Evolutionary conservation across 2,329 filamentous ascomycete genomes (phyloP).

Genomic region (Fusarium udum): DNA sequence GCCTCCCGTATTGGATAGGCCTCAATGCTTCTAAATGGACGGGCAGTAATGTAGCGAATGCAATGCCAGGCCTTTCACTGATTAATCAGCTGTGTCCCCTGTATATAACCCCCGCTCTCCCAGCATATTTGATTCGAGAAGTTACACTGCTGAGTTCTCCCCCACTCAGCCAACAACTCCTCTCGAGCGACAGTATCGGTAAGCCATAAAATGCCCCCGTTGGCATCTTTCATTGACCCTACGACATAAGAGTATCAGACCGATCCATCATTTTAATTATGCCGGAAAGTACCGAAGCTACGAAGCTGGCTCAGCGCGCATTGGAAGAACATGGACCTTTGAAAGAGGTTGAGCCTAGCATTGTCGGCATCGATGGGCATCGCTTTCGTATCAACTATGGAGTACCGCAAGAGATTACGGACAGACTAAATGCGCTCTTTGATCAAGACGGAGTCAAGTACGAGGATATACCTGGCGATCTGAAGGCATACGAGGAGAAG

Average conservation of each 20-base stretch:
- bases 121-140: rapidly evolving
- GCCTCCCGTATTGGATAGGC: not conserved
- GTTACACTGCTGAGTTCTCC: rapidly evolving
- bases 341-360: not conserved
- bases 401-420: not conserved
- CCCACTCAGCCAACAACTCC: not conserved
- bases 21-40: not conserved
- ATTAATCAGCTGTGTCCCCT: not conserved
- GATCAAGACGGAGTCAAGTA: not conserved
- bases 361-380: not conserved
- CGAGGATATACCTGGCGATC: not conserved
- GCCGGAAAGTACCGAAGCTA: not conserved
- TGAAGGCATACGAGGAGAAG: not conserved
- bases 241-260: not conserved
- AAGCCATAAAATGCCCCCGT: rapidly evolving
- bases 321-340: not conserved
- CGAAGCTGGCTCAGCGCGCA: not conserved
- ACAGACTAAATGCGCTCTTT: rapidly evolving
- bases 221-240: not conserved
- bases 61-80: not conserved
- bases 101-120: not conserved
- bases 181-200: not conserved
- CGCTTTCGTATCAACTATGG: not conserved
- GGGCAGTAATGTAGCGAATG: not conserved
- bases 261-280: not conserved